phyloP scores from a whole-genome alignment of 345 rosid species.

The Hirschfeldia incana region DNA sequence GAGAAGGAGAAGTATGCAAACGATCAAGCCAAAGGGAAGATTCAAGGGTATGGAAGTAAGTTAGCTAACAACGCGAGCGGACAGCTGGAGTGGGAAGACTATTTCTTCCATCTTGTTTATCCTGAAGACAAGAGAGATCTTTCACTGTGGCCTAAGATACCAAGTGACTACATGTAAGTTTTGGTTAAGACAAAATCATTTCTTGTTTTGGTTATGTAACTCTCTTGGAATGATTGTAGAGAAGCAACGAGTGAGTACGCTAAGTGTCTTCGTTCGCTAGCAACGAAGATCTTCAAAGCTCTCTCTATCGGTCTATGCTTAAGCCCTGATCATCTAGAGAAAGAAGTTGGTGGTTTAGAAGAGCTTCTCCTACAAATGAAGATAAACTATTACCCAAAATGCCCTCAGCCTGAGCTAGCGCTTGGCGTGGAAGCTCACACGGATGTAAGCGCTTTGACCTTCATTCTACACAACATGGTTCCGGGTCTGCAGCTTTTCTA shows the following conservation, averaged over 20 bases:
- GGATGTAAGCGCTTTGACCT: conserved; percentile 82
- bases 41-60: conserved; percentile 97
- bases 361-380: conserved; percentile 86
- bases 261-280: conserved; percentile 63
- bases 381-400: conserved; percentile 90
- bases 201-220: background rate
- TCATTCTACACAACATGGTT: conserved; percentile 98
- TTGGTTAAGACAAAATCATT: conserved; percentile 37
- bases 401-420: conserved; percentile 96
- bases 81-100: conserved; percentile 94
- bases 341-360: conserved; percentile 86
- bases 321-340: conserved; percentile 80
- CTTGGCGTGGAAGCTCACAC: conserved; percentile 99
- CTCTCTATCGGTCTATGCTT: conserved; percentile 76
- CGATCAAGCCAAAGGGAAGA: conserved; percentile 75
- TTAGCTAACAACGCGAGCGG: conserved; percentile 88
- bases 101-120: conserved; percentile 78
- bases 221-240: conserved; percentile 42
- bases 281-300: conserved; percentile 55
- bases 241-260: conserved; percentile 76
- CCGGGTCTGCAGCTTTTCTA: conserved; percentile 92
- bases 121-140: conserved; percentile 81
- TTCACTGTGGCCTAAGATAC: conserved; percentile 85
- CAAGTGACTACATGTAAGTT: conserved; percentile 70
- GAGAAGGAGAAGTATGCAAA: conserved; percentile 92